A percentile compares a stretch with the other conserved stretches of the same genome.
Conservation (phyloP, 768 basidiomycete species). For the Trametes punicea region DNA sequence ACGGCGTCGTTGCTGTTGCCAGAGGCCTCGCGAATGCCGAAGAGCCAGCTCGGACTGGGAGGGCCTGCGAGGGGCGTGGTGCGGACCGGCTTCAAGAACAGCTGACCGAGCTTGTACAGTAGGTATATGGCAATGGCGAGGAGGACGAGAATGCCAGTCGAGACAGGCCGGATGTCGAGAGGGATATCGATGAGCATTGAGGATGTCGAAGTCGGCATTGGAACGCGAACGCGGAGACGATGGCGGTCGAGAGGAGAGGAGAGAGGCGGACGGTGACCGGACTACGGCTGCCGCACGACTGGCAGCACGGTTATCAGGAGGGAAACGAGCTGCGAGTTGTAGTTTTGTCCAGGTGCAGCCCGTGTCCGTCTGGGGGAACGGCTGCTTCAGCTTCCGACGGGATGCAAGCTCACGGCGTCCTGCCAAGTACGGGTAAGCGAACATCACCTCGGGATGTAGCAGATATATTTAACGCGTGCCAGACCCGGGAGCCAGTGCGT, state of each 20-base stretch:
- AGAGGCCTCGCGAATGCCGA: slow-evolving; percentile 36
- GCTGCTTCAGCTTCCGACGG: no score
- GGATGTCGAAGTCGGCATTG: neutral
- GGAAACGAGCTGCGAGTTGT: no score
- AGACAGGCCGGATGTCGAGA: neutral
- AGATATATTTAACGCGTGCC: no score
- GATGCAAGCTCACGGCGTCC: no score
- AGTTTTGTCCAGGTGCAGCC: no score
- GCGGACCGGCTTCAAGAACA: slow-evolving; percentile 18
- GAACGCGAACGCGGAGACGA: neutral
- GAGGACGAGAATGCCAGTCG: slow-evolving; percentile 1
- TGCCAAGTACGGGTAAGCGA: no score
- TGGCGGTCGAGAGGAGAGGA: neutral
- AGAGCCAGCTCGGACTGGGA: slow-evolving; percentile 37
- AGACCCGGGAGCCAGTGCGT: no score
- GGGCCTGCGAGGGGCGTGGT: slow-evolving; percentile 43
- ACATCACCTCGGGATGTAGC: no score
- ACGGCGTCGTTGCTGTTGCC: slow-evolving; percentile 31
- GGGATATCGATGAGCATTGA: neutral
- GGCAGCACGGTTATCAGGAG: no score
- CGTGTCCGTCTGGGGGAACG: no score
- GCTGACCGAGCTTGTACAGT: slow-evolving; percentile 15
- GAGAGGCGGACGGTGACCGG: no score
- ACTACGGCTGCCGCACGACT: no score
- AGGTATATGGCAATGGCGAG: slow-evolving; percentile 17